Conservation (phyloP, 2,329 filamentous ascomycete genomes). For the Neodidymelliopsis sp. region DNA sequence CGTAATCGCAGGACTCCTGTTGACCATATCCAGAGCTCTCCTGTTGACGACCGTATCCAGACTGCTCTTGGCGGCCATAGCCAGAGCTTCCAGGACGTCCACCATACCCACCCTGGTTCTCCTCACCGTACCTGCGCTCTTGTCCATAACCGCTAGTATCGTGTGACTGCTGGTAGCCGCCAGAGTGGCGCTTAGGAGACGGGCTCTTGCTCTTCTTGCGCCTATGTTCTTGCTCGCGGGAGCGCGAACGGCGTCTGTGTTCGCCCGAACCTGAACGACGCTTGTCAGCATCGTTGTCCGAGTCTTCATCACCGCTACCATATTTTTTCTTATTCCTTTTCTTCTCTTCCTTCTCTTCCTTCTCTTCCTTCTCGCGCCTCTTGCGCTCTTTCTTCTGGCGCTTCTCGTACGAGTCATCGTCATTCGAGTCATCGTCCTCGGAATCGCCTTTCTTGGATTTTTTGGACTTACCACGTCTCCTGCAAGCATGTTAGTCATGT, state of each 20-base stretch:
- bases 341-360: slow-evolving; percentile 50
- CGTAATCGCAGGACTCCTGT: slow-evolving; percentile 1
- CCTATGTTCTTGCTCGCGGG: slow-evolving; percentile 19
- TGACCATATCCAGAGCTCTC: slow-evolving; percentile 1
- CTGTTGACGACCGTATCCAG: slow-evolving; percentile 7
- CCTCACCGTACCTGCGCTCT: slow-evolving; percentile 31
- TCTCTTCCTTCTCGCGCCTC: slow-evolving; percentile 43
- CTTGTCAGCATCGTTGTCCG: slow-evolving; percentile 36
- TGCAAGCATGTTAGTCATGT: slow-evolving; percentile 25
- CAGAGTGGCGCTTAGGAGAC: slow-evolving; percentile 30
- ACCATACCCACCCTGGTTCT: slow-evolving; percentile 17
- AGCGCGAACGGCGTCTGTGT: slow-evolving; percentile 19
- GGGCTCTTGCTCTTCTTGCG: slow-evolving; percentile 26
- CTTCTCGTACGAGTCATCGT: slow-evolving; percentile 37
- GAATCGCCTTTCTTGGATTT: slow-evolving; percentile 51
- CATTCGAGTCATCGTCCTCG: slow-evolving; percentile 44
- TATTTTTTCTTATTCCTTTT: slow-evolving; percentile 50
- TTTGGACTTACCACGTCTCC: slow-evolving; percentile 45
- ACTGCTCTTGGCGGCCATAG: slow-evolving; percentile 11
- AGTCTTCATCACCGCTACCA: slow-evolving; percentile 40
- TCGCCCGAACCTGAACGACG: slow-evolving; percentile 31
- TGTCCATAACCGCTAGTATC: slow-evolving; percentile 24
- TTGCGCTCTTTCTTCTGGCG: slow-evolving; percentile 21
- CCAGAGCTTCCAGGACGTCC: slow-evolving; percentile 7
- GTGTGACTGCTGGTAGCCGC: slow-evolving; percentile 22